Evolutionary conservation across 2,329 filamentous ascomycete species (phyloP).

Genomic region (Whalleya microplaca): DNA sequence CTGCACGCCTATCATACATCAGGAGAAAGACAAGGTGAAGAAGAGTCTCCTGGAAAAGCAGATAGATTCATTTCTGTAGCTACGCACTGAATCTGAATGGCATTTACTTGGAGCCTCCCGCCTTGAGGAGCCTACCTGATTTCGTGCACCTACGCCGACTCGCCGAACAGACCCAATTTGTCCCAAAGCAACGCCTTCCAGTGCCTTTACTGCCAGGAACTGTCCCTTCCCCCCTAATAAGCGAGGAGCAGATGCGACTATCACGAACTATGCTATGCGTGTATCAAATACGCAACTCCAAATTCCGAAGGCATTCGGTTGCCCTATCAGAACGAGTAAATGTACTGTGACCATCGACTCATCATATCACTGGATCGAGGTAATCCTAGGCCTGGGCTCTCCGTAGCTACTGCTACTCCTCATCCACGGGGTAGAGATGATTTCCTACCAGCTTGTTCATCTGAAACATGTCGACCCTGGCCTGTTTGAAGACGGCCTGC

Average conservation of each 20-base stretch:
- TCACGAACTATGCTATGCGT: background rate
- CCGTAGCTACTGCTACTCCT: slow-evolving; percentile 50
- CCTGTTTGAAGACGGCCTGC: slow-evolving; percentile 88
- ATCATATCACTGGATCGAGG: no score
- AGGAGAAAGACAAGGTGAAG: no score
- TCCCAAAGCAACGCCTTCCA: background rate
- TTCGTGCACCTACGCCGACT: no score
- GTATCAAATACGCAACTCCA: background rate
- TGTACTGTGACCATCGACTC: no score
- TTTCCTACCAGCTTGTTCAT: slow-evolving; percentile 97
- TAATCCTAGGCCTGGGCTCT: slow-evolving; percentile 18
- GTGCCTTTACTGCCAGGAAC: background rate
- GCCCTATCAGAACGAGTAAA: background rate
- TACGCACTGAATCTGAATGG: slow-evolving; percentile 3
- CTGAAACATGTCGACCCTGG: slow-evolving; percentile 96
- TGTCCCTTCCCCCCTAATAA: no score
- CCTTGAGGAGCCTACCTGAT: no score
- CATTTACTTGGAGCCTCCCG: no score
- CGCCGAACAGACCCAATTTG: no score
- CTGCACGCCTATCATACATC: no score
- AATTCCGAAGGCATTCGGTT: background rate
- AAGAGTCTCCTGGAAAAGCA: no score
- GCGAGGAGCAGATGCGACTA: background rate
- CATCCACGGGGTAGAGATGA: slow-evolving; percentile 85
- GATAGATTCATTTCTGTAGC: slow-evolving; percentile 3